These are phyloP conservation scores for Cenchrus purpureus DNA, from an alignment of 176 grass and related monocot genomes.

Conservation along the genomic window DNA sequence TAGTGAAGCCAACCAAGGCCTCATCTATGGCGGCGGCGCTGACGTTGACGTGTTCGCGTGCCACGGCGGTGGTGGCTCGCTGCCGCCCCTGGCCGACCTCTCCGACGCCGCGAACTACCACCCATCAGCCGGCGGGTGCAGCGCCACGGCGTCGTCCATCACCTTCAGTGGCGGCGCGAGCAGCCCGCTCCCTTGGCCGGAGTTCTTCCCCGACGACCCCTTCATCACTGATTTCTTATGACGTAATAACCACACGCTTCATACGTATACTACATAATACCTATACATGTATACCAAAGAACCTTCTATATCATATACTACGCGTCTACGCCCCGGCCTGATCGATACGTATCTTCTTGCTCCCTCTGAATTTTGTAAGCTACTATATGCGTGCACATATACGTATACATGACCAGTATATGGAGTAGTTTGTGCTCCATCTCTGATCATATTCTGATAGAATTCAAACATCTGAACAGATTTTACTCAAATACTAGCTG, in stretches of 20 bases:
- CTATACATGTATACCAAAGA: not conserved
- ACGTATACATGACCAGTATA: constrained; percentile 2
- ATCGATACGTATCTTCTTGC: not conserved
- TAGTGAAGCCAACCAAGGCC: constrained; percentile 30
- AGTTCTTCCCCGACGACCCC: constrained; percentile 66
- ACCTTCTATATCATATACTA: not conserved
- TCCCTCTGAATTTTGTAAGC: constrained; percentile 30
- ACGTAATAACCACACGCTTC: not conserved
- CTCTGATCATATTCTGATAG: not conserved
- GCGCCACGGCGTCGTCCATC: constrained; percentile 43
- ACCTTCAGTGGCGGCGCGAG: constrained; percentile 38
- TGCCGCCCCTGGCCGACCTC: constrained; percentile 70
- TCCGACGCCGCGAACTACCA: constrained; percentile 38
- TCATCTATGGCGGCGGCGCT: constrained; percentile 16
- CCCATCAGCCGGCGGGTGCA: constrained; percentile 36
- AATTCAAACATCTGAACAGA: not conserved
- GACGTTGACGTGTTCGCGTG: not conserved
- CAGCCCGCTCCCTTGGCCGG: constrained; percentile 62
- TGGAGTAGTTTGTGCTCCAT: not conserved
- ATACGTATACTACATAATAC: not conserved
- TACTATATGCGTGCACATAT: not conserved
- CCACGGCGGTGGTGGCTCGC: constrained; percentile 25
- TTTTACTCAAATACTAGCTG: not conserved
- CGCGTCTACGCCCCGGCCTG: not conserved
- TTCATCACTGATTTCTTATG: constrained; percentile 76